A percentile compares a stretch with the other conserved stretches of the same genome.
These are phyloP conservation scores for Yarrowia keelungensis DNA, from an alignment of 805 yeast species.

Conservation along the genomic window DNA sequence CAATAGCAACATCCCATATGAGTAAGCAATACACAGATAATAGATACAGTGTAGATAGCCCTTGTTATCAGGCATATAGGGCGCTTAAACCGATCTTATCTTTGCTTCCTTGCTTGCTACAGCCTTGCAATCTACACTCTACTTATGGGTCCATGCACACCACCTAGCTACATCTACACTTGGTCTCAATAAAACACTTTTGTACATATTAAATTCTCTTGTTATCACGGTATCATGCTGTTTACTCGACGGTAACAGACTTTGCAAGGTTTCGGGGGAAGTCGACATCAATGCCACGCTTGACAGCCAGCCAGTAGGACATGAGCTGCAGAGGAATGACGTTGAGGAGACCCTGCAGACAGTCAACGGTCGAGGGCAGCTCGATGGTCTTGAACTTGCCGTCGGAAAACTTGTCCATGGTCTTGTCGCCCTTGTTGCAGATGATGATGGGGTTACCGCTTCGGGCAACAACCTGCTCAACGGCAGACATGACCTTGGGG, in stretches of 20 bases:
- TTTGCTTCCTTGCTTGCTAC: too few species aligned
- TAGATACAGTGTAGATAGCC: too few species aligned
- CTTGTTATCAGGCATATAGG: too few species aligned
- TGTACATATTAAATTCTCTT: conserved; percentile 38
- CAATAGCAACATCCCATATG: too few species aligned
- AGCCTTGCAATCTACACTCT: too few species aligned
- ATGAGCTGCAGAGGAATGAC: conserved; percentile 94
- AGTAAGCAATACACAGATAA: too few species aligned
- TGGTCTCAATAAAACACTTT: conserved; percentile 4
- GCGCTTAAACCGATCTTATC: too few species aligned
- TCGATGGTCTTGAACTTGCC: conserved; percentile 63
- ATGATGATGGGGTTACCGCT: conserved; percentile 95
- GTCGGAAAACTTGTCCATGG: conserved; percentile 46
- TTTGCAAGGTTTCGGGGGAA: conserved; percentile 99
- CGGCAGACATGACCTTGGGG: conserved; percentile 94
- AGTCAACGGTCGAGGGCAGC: conserved; percentile 95
- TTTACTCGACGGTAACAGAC: conserved; percentile 93
- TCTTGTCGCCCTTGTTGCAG: conserved; percentile 79
- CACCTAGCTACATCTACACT: not conserved
- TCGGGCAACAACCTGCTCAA: conserved; percentile 96
- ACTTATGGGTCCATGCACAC: not conserved
- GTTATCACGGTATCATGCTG: conserved; percentile 39
- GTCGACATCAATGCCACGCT: conserved; percentile 95
- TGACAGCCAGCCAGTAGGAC: conserved; percentile 96
- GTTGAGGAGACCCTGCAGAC: conserved; percentile 94